These are phyloP conservation scores for Malassezia pachydermatis DNA, from an alignment of 1,284 basidiomycete genomes.

Conservation along the genomic window DNA sequence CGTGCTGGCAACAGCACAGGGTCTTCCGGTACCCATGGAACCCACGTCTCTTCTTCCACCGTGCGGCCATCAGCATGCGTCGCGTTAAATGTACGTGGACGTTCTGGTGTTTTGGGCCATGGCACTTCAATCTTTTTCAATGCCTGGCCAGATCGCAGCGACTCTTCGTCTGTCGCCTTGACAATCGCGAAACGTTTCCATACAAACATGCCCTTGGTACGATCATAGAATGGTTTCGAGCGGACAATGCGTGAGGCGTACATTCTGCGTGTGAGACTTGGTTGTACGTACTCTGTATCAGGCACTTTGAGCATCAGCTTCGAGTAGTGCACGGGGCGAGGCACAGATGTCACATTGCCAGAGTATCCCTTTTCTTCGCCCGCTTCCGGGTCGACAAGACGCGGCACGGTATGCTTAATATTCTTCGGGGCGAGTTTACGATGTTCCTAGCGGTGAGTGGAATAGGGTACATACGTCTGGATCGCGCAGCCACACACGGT, in stretches of 20 bases:
- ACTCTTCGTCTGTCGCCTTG: conserved; percentile 24
- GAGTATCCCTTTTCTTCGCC: conserved; percentile 35
- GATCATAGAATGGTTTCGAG: conserved; percentile 29
- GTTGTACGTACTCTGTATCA: conserved; percentile 25
- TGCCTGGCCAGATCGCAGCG: conserved; percentile 21
- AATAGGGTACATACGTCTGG: conserved; percentile 18
- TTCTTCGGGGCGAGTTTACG: conserved; percentile 36
- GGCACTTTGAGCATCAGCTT: conserved; percentile 46
- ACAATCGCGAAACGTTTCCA: conserved; percentile 45
- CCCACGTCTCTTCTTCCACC: conserved; percentile 38
- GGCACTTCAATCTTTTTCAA: conserved; percentile 38
- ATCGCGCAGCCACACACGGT: conserved; percentile 40
- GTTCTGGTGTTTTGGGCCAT: conserved; percentile 34
- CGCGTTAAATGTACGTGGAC: conserved; percentile 13
- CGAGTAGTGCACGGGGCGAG: conserved; percentile 45
- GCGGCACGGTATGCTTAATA: conserved; percentile 33
- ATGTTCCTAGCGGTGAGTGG: conserved; percentile 21
- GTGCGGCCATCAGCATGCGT: conserved; percentile 21
- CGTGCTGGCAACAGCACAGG: conserved; percentile 30
- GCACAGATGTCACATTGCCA: conserved; percentile 31
- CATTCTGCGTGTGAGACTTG: too few relatives aligned
- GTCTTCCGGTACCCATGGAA: conserved; percentile 42
- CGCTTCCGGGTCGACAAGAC: conserved; percentile 28
- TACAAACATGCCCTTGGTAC: conserved; percentile 27
- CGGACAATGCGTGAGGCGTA: conserved; percentile 35